phyloP scores from a whole-genome alignment of 345 rosid genomes.

The Camelina sativa region DNA sequence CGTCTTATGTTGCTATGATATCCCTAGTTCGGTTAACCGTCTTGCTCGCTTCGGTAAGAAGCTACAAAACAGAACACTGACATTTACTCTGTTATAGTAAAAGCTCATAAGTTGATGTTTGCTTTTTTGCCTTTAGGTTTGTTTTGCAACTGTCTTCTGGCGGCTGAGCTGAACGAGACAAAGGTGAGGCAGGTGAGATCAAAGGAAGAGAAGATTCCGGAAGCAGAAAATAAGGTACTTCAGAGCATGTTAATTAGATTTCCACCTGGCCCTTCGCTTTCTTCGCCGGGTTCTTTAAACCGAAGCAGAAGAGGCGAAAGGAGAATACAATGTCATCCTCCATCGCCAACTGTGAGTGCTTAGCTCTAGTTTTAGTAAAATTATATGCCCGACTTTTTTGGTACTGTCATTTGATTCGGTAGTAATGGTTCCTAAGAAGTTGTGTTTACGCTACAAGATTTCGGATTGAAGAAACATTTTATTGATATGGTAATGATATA shows the following conservation, averaged over 20 bases:
- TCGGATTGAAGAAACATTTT: conserved; percentile 18
- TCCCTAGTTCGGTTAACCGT: conserved; percentile 97
- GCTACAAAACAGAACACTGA: not conserved
- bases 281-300: conserved; percentile 57
- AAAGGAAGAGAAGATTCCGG: conserved; percentile 48
- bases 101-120: conserved; percentile 12
- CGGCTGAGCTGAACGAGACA: conserved; percentile 74
- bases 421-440: conserved; percentile 28
- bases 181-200: conserved; percentile 65
- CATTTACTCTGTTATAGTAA: conserved; percentile 27
- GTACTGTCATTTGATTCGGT: conserved; percentile 5
- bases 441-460: conserved; percentile 16
- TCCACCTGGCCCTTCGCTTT: conserved; percentile 55
- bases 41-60: conserved; percentile 92
- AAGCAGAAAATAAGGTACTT: conserved; percentile 75
- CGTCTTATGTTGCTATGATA: conserved; percentile 15
- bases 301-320: conserved; percentile 68
- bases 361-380: conserved; percentile 30
- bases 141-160: conserved; percentile 86
- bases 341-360: conserved; percentile 60
- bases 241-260: conserved; percentile 61
- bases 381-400: not conserved
- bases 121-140: conserved; percentile 53
- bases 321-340: conserved; percentile 60
- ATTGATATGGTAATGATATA: not conserved